phyloP scores from a whole-genome alignment of 345 rosid genomes.

The Moringa oleifera region DNA sequence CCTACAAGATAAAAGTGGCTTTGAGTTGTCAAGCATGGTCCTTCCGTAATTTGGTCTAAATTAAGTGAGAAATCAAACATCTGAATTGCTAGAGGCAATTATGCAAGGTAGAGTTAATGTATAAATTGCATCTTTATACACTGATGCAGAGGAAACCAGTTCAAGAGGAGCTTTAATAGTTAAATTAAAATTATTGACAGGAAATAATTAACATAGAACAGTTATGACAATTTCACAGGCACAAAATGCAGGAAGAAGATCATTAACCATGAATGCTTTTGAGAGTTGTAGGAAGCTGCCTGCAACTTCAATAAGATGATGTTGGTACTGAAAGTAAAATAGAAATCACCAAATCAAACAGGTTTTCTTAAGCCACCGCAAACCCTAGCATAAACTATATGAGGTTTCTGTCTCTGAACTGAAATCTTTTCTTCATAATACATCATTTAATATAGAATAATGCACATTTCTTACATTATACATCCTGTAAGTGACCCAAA shows the following conservation, averaged over 20 bases:
- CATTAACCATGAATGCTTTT: background rate
- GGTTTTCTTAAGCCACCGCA: background rate
- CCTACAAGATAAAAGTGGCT: constrained; percentile 31
- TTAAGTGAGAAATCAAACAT: background rate
- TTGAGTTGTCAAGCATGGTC: background rate
- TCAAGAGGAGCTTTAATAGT: background rate
- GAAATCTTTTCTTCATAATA: too few relatives aligned
- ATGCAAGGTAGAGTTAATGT: constrained; percentile 1
- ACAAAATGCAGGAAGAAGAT: background rate
- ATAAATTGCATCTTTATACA: background rate
- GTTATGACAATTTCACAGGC: background rate
- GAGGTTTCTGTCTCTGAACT: too few relatives aligned
- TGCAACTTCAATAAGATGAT: too few relatives aligned
- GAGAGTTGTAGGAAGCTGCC: background rate
- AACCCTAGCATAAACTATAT: background rate
- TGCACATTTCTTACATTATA: too few relatives aligned
- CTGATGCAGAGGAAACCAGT: background rate
- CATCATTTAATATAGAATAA: too few relatives aligned
- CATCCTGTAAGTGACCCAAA: too few relatives aligned
- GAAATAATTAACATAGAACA: background rate
- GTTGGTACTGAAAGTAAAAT: background rate
- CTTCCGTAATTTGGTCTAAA: background rate
- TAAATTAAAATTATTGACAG: background rate
- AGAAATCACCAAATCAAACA: background rate
- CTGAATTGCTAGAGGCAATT: background rate